Conservation (phyloP, 2,329 filamentous ascomycete species). For the Fusarium sp. region DNA sequence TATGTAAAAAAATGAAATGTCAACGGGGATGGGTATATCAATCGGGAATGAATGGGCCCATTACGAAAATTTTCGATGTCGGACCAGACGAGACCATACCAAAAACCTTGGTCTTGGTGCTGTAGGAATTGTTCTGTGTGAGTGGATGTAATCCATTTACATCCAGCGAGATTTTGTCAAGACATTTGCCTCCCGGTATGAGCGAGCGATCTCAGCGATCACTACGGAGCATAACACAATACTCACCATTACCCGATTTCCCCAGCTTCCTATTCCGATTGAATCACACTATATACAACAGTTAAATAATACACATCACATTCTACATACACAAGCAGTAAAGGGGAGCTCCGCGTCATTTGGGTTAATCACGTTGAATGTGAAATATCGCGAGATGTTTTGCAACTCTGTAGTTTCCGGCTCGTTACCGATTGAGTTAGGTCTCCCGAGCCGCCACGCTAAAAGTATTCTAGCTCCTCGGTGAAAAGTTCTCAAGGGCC, state of each 20-base stretch:
- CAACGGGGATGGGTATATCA: slow-evolving; percentile 23
- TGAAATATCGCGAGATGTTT: slow-evolving; percentile 31
- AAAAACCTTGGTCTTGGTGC: not conserved
- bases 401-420: slow-evolving; percentile 5
- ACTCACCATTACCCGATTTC: not conserved
- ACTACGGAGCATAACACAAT: not conserved
- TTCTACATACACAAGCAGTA: not conserved
- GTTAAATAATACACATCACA: not conserved
- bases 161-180: not conserved
- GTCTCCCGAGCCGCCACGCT: slow-evolving; percentile 9
- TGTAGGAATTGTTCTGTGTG: slow-evolving; percentile 3
- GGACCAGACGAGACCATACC: slow-evolving; percentile 4
- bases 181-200: slow-evolving; percentile 28
- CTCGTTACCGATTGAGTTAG: slow-evolving; percentile 10
- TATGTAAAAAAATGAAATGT: slow-evolving; percentile 42
- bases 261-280: not conserved
- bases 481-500: not conserved
- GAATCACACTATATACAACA: not conserved
- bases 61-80: slow-evolving; percentile 36
- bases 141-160: slow-evolving; percentile 6
- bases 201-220: slow-evolving; percentile 7
- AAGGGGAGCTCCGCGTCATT: not conserved
- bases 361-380: slow-evolving; percentile 4
- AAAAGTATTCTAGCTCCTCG: not conserved
- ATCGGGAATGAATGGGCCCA: slow-evolving; percentile 40